These are phyloP conservation scores for Colletotrichum liriopes DNA, from an alignment of 2,329 filamentous ascomycete genomes.

Conservation along the genomic window DNA sequence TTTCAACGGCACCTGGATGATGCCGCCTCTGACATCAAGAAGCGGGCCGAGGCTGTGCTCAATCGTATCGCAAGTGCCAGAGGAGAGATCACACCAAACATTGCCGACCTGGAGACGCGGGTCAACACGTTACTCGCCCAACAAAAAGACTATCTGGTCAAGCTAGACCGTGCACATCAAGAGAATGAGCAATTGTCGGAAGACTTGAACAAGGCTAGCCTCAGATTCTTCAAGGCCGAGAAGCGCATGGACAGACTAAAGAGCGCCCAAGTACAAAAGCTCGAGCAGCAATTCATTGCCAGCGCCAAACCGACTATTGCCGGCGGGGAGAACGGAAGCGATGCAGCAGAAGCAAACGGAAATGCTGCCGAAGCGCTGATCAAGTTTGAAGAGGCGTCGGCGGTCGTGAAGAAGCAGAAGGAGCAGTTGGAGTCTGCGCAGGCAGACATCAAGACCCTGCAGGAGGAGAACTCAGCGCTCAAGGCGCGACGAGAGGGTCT, in stretches of 20 bases:
- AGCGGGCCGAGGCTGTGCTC: conserved; percentile 80
- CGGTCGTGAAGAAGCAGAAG: conserved; percentile 86
- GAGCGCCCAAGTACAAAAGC: conserved; percentile 89
- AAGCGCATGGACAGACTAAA: conserved; percentile 93
- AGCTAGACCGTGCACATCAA: conserved; percentile 80
- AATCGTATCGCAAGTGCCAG: conserved; percentile 66
- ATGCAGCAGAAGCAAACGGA: conserved; percentile 68
- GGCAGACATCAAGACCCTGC: conserved; percentile 80
- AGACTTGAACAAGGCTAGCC: conserved; percentile 88
- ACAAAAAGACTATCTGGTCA: conserved; percentile 85
- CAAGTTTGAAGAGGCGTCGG: conserved; percentile 83
- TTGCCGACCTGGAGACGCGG: conserved; percentile 80
- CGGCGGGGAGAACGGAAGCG: conserved; percentile 69
- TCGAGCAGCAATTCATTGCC: conserved; percentile 90
- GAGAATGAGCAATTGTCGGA: conserved; percentile 91
- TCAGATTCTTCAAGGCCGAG: conserved; percentile 95
- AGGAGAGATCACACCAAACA: conserved; percentile 75
- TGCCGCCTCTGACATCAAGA: conserved; percentile 83
- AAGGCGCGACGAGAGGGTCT: conserved; percentile 78
- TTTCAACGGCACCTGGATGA: conserved; percentile 87
- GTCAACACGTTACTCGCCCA: conserved; percentile 82
- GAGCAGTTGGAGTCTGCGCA: conserved; percentile 88
- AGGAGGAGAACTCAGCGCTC: conserved; percentile 84
- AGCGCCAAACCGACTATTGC: conserved; percentile 68
- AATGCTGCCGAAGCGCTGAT: conserved; percentile 79